Percentiles rank a stretch among this genome's conserved stretches.
These are phyloP conservation scores for Zasmidium cellare DNA, from an alignment of 2,329 filamentous ascomycete species.

Conservation along the genomic window DNA sequence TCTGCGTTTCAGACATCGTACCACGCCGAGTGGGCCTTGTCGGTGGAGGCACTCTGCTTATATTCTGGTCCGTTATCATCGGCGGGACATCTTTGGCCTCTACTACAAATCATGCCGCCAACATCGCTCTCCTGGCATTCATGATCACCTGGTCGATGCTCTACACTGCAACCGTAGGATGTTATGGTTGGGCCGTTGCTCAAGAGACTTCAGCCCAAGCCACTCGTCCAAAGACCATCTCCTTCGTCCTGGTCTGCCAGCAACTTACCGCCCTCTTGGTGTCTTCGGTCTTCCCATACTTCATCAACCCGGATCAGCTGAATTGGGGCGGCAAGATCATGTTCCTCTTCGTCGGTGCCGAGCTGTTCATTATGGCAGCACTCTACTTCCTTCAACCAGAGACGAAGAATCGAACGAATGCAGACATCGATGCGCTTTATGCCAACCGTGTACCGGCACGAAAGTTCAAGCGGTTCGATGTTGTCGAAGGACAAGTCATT, in stretches of 20 bases:
- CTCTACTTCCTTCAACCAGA: slow-evolving; percentile 41
- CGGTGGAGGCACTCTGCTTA: slow-evolving; percentile 24
- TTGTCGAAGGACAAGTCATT: slow-evolving; percentile 24
- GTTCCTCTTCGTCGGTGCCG: slow-evolving; percentile 40
- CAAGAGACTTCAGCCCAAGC: slow-evolving; percentile 28
- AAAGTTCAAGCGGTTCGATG: slow-evolving; percentile 24
- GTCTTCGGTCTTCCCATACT: slow-evolving; percentile 39
- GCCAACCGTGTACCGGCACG: slow-evolving; percentile 19
- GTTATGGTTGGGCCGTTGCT: slow-evolving; percentile 30
- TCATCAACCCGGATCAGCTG: slow-evolving; percentile 41
- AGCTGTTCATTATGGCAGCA: slow-evolving; percentile 34
- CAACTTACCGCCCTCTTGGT: slow-evolving; percentile 40
- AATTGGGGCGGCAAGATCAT: slow-evolving; percentile 43
- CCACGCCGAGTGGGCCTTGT: slow-evolving; percentile 26
- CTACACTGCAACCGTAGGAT: slow-evolving; percentile 27
- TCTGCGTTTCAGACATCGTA: slow-evolving; percentile 22
- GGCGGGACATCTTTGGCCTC: slow-evolving; percentile 24
- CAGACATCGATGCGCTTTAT: slow-evolving; percentile 35
- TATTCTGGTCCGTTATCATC: slow-evolving; percentile 28
- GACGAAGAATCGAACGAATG: slow-evolving; percentile 41
- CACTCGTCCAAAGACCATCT: slow-evolving; percentile 28
- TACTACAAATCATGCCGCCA: slow-evolving; percentile 23
- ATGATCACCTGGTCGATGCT: slow-evolving; percentile 32
- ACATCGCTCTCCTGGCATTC: slow-evolving; percentile 25
- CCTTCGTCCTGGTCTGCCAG: slow-evolving; percentile 30